Base-by-base conservation (phyloP, 306 rosid species). In the Glycine latifolia region DNA sequence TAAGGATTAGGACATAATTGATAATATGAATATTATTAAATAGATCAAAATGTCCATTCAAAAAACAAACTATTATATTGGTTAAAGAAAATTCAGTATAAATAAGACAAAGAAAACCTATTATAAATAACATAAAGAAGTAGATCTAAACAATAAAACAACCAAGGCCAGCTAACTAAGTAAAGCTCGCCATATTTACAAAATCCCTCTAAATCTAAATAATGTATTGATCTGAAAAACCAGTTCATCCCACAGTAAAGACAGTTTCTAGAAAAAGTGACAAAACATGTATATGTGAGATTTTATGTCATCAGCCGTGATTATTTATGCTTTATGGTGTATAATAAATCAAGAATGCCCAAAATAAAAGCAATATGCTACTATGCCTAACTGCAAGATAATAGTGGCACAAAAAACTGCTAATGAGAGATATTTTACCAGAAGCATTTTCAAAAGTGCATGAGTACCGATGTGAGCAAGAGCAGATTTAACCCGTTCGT, bases 391-490 rank as follows among this genome's bases (percentile, higher is more conserved):
- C 47, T 20, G 66, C 61, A 62, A 79, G 7, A 75, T 39, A 67
- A 47, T 44, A 78, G 79, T 66, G 61, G 49, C 14, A 85, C 14
- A 26, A 26, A 26, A 26, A 15, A 54, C 43, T 17, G 35, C 44
- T 70, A 81, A 71, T 55, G 52, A 58, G 73, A 58, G 37, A 70
- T 26, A 83, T 59, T 68, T 88, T 95, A 95, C 99, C 99, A 95
- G 91, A 71, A 95, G 99, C 99, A 93, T 95, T 89, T 95, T 95
- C 87, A 95, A 70, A 73, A 95, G 98, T 69, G 99, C 99, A 77
- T 93, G 98, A 65, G 99, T 95, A 82, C 99, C 99, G 7, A 91
- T 95, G 89, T 95, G 98, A 81, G 99, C 99, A 86, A 95, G 94
- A 35, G 98, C 90, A 56, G 92, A 84, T 87, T 95, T 95, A 79